Conservation (phyloP, 2,329 filamentous ascomycete genomes). For the Arthrinium puccinioides region DNA sequence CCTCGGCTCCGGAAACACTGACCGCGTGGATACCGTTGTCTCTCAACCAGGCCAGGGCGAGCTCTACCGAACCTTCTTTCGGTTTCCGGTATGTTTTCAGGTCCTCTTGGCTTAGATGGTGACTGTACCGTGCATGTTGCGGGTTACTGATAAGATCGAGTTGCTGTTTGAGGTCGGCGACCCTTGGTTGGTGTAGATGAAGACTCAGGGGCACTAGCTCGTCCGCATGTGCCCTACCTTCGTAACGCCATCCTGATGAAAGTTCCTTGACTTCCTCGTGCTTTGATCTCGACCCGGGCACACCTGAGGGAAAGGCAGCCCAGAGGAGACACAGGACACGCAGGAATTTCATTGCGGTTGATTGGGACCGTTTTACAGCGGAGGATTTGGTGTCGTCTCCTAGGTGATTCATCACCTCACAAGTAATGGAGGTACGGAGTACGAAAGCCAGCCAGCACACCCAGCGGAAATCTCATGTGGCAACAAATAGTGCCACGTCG, state of each 20-base stretch:
- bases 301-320: background rate
- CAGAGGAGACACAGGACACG: no score
- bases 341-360: no score
- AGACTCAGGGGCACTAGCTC: constrained; percentile 20
- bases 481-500: no score
- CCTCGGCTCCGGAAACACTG: constrained; percentile 29
- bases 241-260: constrained; percentile 20
- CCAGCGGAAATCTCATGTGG: no score
- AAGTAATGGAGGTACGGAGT: no score
- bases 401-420: no score
- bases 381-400: no score
- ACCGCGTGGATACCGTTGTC: constrained; percentile 26
- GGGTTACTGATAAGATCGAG: constrained; percentile 16
- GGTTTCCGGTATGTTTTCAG: constrained; percentile 28
- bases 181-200: constrained; percentile 20
- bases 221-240: constrained; percentile 12
- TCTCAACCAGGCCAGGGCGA: constrained; percentile 34
- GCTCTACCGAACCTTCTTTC: constrained; percentile 21
- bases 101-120: constrained; percentile 28
- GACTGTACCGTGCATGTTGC: constrained; percentile 12
- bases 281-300: background rate
- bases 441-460: no score
- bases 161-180: constrained; percentile 19
- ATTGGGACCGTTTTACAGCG: no score
- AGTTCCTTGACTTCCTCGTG: constrained; percentile 6